Evolutionary conservation across 1,139 yeast species (phyloP).

Genomic region (Yamadazyma taylorii): DNA sequence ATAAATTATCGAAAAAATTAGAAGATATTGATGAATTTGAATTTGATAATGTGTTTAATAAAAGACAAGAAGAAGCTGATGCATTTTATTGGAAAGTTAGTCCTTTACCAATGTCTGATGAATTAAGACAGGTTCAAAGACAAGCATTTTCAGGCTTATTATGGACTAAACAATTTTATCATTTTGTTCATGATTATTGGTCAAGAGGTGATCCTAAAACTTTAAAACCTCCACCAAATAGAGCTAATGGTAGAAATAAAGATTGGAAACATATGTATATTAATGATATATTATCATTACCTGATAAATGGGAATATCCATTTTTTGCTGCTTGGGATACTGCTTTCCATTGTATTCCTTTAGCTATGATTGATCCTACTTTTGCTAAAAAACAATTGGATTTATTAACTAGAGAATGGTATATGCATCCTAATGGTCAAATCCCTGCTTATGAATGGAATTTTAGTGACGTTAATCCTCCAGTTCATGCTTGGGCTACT

Average conservation of each 20-base stretch:
- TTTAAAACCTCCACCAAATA: constrained; percentile 71
- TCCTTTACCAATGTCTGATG: constrained; percentile 83
- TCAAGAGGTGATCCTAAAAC: constrained; percentile 82
- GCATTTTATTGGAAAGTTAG: constrained; percentile 90
- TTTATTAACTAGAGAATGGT: constrained; percentile 91
- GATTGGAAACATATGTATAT: constrained; percentile 91
- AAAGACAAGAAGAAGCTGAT: constrained; percentile 88
- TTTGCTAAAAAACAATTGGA: constrained; percentile 91
- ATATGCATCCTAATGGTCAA: constrained; percentile 99
- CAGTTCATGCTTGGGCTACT: constrained; percentile 97
- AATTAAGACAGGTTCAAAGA: constrained; percentile 81
- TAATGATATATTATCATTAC: constrained; percentile 86
- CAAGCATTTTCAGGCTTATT: constrained; percentile 94
- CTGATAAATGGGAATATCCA: constrained; percentile 97
- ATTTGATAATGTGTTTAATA: constrained; percentile 70
- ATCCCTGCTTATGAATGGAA: constrained; percentile 98
- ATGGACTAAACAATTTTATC: constrained; percentile 94
- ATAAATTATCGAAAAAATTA: constrained; percentile 56
- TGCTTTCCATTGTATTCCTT: constrained; percentile 92
- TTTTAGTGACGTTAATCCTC: constrained; percentile 93
- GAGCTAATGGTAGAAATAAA: constrained; percentile 82
- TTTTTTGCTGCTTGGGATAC: constrained; percentile 98
- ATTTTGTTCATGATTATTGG: constrained; percentile 88
- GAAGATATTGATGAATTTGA: constrained; percentile 73
- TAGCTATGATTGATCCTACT: constrained; percentile 93